Evolutionary conservation across 257 asterid species (phyloP), one percentile per base, ranked within the genome.

Genomic region (Penstemon barbatus): DNA sequence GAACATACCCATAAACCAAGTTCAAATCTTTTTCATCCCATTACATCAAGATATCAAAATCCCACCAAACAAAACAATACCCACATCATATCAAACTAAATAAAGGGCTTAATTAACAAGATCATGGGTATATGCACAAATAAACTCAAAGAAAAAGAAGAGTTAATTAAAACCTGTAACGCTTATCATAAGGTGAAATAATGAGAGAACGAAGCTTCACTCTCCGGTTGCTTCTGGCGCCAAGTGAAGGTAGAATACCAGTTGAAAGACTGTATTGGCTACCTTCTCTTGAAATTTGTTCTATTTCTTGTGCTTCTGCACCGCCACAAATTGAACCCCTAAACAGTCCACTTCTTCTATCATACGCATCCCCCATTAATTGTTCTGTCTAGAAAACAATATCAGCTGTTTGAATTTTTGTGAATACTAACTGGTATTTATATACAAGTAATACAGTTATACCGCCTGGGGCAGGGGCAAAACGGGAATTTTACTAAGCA

Each of bases 241-340:
- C 89, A 36, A 86, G 89, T 3, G 87, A 69, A 4, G 88, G 92
- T 57, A 86, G 85, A 71, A 80, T 74, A 19, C 80, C 83, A 12
- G 79, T 79, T 0, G 85, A 52, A 51, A 83, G 61, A 51, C 88
- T 85, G 80, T 78, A 80, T 13, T 76, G 82, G 79, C 84, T 85
- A 55, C 76, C 78, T 46, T 80, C 84, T 62, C 78, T 69, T 0
- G 90, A 82, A 3, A 82, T 9, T 70, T 77, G 73, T 44, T 81
- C 86, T 18, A 79, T 81, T 51, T 70, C 78, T 25, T 61, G 44
- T 0, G 52, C 11, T 4, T 71, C 60, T 3, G 60, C 76, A 6
- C 70, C 81, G 38, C 83, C 83, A 12, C 84, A 76, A 65, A 79
- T 44, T n/a, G 82, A 70, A 18, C 59, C 75, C 54, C 78, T 8